Conservation (phyloP, 2,329 filamentous ascomycete species). For the Sporothrix curviconia region DNA sequence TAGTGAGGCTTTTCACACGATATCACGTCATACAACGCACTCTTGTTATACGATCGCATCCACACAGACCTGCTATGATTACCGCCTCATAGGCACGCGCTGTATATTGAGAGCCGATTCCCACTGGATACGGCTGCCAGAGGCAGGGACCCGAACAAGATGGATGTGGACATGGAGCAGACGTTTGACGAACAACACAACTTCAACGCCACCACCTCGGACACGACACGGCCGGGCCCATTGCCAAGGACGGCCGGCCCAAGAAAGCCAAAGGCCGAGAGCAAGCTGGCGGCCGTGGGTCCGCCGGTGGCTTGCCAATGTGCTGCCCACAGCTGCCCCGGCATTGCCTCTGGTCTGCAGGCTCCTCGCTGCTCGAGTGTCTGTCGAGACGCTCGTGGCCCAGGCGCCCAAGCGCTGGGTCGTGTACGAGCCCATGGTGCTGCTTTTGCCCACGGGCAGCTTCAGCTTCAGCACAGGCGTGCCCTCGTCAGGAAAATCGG, state of each 20-base stretch:
- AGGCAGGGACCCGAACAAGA: no score
- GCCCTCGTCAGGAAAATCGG: no score
- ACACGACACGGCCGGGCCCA: constrained; percentile 24
- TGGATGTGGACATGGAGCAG: not conserved
- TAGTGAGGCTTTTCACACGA: no score
- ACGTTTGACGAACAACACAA: not conserved
- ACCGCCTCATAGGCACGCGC: not conserved
- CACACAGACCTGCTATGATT: not conserved
- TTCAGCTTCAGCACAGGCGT: constrained; percentile 33
- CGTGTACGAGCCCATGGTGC: constrained; percentile 54
- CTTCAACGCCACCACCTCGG: not conserved
- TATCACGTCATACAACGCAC: no score
- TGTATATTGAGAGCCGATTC: no score
- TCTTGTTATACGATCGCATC: no score
- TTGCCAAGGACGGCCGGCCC: not conserved
- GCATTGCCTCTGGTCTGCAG: constrained; percentile 12
- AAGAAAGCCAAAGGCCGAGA: constrained; percentile 27
- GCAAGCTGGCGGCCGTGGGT: constrained; percentile 32
- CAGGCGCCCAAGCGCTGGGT: constrained; percentile 52
- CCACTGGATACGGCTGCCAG: no score
- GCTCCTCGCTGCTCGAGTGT: not conserved
- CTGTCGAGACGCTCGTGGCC: constrained; percentile 26
- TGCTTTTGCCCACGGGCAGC: constrained; percentile 53
- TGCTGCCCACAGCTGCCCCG: constrained; percentile 1
- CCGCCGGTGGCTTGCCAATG: constrained; percentile 27